These are phyloP conservation scores for Fusarium dlaminii DNA, from an alignment of 2,329 filamentous ascomycete genomes.

Conservation along the genomic window DNA sequence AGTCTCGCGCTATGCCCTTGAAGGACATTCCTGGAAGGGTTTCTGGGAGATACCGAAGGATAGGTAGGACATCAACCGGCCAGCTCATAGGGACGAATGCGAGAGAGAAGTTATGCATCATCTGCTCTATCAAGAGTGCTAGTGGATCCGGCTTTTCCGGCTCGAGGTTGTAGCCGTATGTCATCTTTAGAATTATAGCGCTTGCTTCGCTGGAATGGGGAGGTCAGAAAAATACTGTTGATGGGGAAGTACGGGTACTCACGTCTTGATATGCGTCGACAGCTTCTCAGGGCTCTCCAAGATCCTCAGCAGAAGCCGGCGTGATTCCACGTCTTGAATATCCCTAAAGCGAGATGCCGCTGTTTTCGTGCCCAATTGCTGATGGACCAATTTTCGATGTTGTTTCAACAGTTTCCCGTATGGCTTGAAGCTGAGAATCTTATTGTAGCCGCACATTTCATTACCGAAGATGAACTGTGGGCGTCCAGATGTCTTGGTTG, in stretches of 20 bases:
- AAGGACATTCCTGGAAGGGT: conserved; percentile 42
- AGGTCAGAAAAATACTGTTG: rapidly evolving
- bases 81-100: not conserved
- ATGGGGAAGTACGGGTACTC: rapidly evolving
- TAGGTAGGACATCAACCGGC: conserved; percentile 37
- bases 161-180: conserved; percentile 43
- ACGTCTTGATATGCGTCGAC: not conserved
- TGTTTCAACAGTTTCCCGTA: not conserved
- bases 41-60: conserved; percentile 39
- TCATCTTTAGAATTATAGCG: conserved; percentile 33
- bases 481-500: conserved; percentile 43
- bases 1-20: conserved; percentile 31
- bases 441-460: conserved; percentile 8
- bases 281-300: not conserved
- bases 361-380: not conserved
- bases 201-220: conserved; percentile 21
- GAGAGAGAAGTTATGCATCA: not conserved
- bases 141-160: conserved; percentile 35
- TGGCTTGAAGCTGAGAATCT: not conserved
- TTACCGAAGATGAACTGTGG: conserved; percentile 19
- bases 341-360: not conserved
- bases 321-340: not conserved
- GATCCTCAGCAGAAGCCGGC: not conserved
- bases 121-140: conserved; percentile 30
- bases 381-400: not conserved